phyloP scores from a whole-genome alignment of 2,329 filamentous ascomycete species.

The Arthroderma sp. region DNA sequence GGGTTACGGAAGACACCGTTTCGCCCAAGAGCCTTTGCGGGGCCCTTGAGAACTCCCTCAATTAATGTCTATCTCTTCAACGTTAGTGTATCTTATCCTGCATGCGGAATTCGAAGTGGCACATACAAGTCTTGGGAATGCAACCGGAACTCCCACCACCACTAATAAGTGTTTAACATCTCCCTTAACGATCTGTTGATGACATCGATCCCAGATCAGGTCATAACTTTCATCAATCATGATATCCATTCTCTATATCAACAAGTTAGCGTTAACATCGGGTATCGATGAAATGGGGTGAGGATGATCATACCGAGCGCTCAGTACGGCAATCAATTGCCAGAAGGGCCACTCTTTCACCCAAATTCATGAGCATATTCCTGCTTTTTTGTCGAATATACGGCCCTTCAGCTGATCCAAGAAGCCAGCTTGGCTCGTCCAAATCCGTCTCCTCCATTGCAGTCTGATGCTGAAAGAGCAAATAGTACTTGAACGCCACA shows the following conservation, averaged over 20 bases:
- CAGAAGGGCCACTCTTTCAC: conserved; percentile 65
- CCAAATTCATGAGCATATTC: conserved; percentile 74
- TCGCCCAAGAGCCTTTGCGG: conserved; percentile 76
- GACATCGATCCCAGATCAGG: conserved; percentile 72
- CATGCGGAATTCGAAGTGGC: background rate
- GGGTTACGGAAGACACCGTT: conserved; percentile 67
- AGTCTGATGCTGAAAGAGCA: conserved; percentile 96
- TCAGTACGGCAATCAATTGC: conserved; percentile 89
- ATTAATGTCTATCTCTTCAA: conserved; percentile 46
- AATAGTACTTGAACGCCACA: conserved; percentile 95
- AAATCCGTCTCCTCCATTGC: conserved; percentile 65
- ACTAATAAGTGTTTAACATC: conserved; percentile 85
- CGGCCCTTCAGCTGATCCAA: conserved; percentile 68
- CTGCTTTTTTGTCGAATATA: conserved; percentile 82
- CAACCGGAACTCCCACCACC: conserved; percentile 69
- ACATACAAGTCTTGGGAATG: conserved; percentile 64
- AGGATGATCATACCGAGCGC: conserved; percentile 44
- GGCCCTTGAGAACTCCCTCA: conserved; percentile 65
- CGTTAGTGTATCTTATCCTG: conserved; percentile 32
- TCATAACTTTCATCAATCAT: conserved; percentile 72
- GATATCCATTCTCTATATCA: conserved; percentile 54
- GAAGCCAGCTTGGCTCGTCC: conserved; percentile 81
- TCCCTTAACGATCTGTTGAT: conserved; percentile 68
- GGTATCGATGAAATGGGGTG: background rate
- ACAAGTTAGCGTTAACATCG: conserved; percentile 3